Percentiles rank a stretch among this genome's conserved stretches.
Conservation (phyloP, 192 early-diverging fungal species). For the Lobosporangium transversale region DNA sequence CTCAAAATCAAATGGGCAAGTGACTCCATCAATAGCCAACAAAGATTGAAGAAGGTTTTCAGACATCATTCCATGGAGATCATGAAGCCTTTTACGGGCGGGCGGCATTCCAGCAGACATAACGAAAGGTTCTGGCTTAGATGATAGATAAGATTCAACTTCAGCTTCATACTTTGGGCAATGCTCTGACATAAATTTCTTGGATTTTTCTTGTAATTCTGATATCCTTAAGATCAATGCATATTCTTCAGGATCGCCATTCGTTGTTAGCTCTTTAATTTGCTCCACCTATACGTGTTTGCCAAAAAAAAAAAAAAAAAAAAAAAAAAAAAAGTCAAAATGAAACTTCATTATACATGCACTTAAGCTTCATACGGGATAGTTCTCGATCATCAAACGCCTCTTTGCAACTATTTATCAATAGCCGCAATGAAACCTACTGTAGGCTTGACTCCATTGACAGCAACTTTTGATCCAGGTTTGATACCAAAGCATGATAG, state of each 20-base stretch:
- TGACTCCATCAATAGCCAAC: constrained; percentile 79
- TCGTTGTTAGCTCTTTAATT: constrained; percentile 53
- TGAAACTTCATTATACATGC: too few relatives aligned
- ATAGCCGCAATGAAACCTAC: constrained; percentile 58
- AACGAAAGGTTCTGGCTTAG: constrained; percentile 46
- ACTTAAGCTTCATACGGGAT: too few relatives aligned
- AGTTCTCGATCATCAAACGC: too few relatives aligned
- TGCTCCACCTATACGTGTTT: constrained; percentile 44
- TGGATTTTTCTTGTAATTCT: constrained; percentile 41
- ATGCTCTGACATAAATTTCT: constrained; percentile 45
- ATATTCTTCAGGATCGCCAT: constrained; percentile 64
- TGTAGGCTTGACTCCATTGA: constrained; percentile 75
- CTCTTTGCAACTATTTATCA: too few relatives aligned
- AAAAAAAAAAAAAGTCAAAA: constrained; percentile 5
- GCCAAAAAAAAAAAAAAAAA: not conserved
- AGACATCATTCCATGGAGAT: constrained; percentile 69
- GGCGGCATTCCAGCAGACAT: constrained; percentile 46
- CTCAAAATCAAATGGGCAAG: constrained; percentile 73
- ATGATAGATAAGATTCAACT: constrained; percentile 24
- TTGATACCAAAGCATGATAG: constrained; percentile 78
- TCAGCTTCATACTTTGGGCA: constrained; percentile 59
- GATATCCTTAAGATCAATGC: constrained; percentile 59
- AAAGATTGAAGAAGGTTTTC: constrained; percentile 85
- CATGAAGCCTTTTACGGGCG: constrained; percentile 71
- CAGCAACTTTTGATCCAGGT: constrained; percentile 74